A percentile compares a stretch with the other conserved stretches of the same genome.
These are phyloP conservation scores for Hamamelis virginiana DNA, from an alignment of 164 flowering plant genomes.

Conservation along the genomic window DNA sequence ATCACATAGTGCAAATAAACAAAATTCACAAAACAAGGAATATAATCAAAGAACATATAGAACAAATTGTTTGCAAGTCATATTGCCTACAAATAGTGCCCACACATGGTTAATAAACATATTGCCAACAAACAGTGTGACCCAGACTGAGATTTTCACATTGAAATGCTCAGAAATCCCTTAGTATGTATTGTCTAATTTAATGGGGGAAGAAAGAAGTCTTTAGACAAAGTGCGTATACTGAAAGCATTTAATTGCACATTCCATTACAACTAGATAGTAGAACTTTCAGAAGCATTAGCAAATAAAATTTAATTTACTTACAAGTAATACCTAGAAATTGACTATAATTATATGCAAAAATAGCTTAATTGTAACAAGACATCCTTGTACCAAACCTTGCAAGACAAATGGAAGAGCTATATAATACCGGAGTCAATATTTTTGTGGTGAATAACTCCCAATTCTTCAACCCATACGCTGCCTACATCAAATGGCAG, in stretches of 20 bases:
- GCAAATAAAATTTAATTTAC: no score
- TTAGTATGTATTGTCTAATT: neutral
- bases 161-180: neutral
- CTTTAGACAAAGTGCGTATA: no score
- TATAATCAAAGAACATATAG: neutral
- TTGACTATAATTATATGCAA: neutral
- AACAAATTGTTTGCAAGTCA: neutral
- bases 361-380: neutral
- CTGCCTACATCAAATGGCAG: conserved; percentile 21
- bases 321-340: neutral
- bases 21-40: neutral
- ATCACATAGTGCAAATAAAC: neutral
- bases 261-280: no score
- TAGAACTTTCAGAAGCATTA: no score
- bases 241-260: no score
- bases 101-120: neutral
- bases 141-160: neutral
- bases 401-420: neutral
- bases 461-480: conserved; percentile 20
- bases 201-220: neutral
- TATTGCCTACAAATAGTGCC: neutral
- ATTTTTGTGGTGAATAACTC: conserved; percentile 27
- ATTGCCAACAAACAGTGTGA: neutral
- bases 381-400: neutral
- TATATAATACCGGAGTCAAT: conserved; percentile 25